Base-by-base conservation (phyloP, 176 grass and related monocot species). In the Microstegium vimineum region DNA sequence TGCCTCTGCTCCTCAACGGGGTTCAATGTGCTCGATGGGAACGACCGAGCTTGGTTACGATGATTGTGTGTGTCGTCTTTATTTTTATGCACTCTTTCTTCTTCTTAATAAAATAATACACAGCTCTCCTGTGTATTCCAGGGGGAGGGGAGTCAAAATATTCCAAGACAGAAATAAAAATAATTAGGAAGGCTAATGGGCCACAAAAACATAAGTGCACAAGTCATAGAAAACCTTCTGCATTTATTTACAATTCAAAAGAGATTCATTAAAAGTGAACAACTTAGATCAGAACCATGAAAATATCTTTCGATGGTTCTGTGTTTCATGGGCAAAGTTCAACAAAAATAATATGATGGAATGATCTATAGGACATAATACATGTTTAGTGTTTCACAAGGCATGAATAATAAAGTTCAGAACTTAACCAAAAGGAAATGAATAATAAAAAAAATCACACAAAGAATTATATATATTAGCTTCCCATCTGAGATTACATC, bases 371-470 rank as follows among this genome's bases (percentile, higher is more conserved):
- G 67, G 20, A 31, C 9, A 60, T 54, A 54, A 6, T 54, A n/a
- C 6, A 54, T 57, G 8, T 57, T 22, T 5, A 34, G 37, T 62
- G 27, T 47, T 85, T 77, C 5, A 36, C 20, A 85, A 84, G 5
- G 81, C 47, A 68, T 47, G 68, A 79, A 74, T 6, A 75, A 71
- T 18, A 81, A 57, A 76, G n/a, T 76, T 52, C 27, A 73, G 37
- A 77, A 79, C 33, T 76, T 64, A 81, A 60, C 10, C 35, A 61
- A 70, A 89, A 85, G 12, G 9, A 41, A 75, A 86, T 31, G 18
- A n/a, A n/a, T n/a, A n/a, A n/a, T n/a, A n/a, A n/a, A n/a, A n/a
- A n/a, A n/a, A n/a, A n/a, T n/a, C n/a, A n/a, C n/a, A n/a, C n/a
- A n/a, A n/a, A n/a, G n/a, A n/a, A n/a, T n/a, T n/a, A n/a, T n/a